Conservation (phyloP, 768 basidiomycete genomes). For the Daedaleopsis sinensis region DNA sequence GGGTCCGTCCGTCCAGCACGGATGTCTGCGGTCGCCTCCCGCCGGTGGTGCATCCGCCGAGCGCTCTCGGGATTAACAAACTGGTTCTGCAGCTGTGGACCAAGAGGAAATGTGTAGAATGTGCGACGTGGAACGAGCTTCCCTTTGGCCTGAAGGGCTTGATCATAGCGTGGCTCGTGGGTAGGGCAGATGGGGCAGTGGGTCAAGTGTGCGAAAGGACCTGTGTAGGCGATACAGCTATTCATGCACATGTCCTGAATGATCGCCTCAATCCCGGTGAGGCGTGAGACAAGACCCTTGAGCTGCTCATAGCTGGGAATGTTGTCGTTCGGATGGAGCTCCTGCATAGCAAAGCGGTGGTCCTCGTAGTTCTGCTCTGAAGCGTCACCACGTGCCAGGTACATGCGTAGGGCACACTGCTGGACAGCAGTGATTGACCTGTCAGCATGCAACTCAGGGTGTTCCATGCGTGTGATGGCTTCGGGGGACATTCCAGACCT, state of each 20-base stretch:
- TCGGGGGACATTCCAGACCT: too few species aligned
- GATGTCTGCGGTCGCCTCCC: background rate
- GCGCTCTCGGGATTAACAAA: slow-evolving; percentile 17
- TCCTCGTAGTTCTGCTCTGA: too few species aligned
- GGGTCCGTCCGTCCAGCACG: background rate
- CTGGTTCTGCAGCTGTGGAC: slow-evolving; percentile 47
- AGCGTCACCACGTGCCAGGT: too few species aligned
- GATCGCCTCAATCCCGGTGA: background rate
- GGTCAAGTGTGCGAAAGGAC: background rate
- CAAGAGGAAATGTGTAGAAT: slow-evolving; percentile 42
- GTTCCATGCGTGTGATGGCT: too few species aligned
- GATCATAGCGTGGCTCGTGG: background rate
- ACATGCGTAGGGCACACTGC: too few species aligned
- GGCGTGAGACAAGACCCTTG: too few species aligned
- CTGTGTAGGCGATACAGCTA: background rate
- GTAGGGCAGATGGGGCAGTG: background rate
- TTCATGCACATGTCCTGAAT: background rate
- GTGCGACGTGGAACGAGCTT: slow-evolving; percentile 32
- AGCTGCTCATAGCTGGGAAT: too few species aligned
- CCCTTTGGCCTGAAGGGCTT: too few species aligned
- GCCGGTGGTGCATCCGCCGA: background rate
- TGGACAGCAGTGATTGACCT: too few species aligned
- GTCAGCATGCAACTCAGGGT: too few species aligned
- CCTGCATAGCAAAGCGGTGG: too few species aligned
- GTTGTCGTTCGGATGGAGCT: too few species aligned